Evolutionary conservation across 345 rosid genomes (phyloP), one percentile per base, ranked within the genome.

Genomic region (Camelina laxa): DNA sequence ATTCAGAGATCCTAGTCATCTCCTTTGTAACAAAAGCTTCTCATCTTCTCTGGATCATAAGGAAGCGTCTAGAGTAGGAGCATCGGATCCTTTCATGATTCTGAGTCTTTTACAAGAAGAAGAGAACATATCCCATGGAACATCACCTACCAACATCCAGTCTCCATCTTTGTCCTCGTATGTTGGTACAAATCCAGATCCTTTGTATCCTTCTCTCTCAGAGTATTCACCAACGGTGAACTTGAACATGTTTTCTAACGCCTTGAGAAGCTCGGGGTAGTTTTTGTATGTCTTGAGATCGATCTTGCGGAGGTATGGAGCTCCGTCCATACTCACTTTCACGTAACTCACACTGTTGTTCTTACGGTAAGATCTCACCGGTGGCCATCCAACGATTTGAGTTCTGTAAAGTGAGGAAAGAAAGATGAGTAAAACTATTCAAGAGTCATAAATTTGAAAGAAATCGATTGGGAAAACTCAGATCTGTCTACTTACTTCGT

Each of bases 111-210:
- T 87, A 82, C 91, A 87, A 49, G 87, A 83, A 39, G 80, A 76
- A 70, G 80, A 76, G 65, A 85, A 87, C 88, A 85, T 87, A 6
- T 85, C 85, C 96, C 96, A 90, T 42, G 96, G 96, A 51, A 90
- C 91, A 84, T 90, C 96, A 69, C 96, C 96, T 19, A 82, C 90
- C 35, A 88, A 75, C 96, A 90, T 90, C 93, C 88, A 87, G 20
- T 90, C 96, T 3, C 90, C 89, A 45, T 90, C 96, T 85, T 84
- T 87, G 77, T 90, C 96, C 65, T 90, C 96, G 27, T 88, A 90
- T 16, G 93, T 86, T 36, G 91, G 90, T 35, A 82, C 85, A 78
- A 60, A 81, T 67, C 82, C 88, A 33, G 88, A 85, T 16, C 90
- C 88, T 83, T 70, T 89, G 54, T 87, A 87, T 21, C 91, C 89